Evolutionary conservation across 768 basidiomycete genomes (phyloP).

Genomic region (Boletus sensibilis): DNA sequence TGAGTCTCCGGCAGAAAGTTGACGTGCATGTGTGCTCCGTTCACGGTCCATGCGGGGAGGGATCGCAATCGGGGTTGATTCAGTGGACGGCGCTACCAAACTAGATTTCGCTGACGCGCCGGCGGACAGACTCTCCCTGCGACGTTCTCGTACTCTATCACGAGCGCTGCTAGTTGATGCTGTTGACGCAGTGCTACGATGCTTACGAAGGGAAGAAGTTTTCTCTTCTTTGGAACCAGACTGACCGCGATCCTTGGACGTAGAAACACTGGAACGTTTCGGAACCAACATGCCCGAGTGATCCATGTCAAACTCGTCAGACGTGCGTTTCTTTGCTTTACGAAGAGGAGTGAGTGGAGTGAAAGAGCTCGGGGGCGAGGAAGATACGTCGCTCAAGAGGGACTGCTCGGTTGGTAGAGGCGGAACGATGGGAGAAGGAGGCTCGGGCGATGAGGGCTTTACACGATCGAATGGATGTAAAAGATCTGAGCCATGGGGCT

Average conservation of each 20-base stretch:
- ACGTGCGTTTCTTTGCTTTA: constrained; percentile 70
- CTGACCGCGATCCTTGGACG: constrained; percentile 27
- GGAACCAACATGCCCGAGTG: constrained; percentile 59
- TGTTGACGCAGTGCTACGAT: constrained; percentile 67
- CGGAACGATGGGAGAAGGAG: constrained; percentile 28
- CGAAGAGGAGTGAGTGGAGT: constrained; percentile 40
- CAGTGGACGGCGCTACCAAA: constrained; percentile 7
- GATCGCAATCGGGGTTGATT: constrained; percentile 26
- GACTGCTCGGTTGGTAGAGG: constrained; percentile 34
- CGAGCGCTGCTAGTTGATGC: constrained; percentile 39
- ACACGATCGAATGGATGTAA: constrained; percentile 34
- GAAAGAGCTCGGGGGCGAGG: constrained; percentile 68
- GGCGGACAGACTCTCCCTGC: constrained; percentile 47
- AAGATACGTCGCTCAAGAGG: constrained; percentile 28
- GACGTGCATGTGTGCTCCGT: constrained; percentile 54
- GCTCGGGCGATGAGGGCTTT: constrained; percentile 30
- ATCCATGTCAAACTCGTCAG: constrained; percentile 82
- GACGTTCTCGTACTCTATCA: constrained; percentile 51
- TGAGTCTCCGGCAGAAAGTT: constrained; percentile 66
- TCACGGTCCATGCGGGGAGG: constrained; percentile 28
- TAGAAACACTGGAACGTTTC: constrained; percentile 42
- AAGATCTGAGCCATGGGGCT: constrained; percentile 36
- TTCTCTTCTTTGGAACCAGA: constrained; percentile 49
- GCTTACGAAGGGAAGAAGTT: constrained; percentile 51
- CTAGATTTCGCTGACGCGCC: constrained; percentile 40